These are phyloP conservation scores for Cotoneaster glaucophyllus DNA, from an alignment of 306 rosid genomes.

Conservation along the genomic window DNA sequence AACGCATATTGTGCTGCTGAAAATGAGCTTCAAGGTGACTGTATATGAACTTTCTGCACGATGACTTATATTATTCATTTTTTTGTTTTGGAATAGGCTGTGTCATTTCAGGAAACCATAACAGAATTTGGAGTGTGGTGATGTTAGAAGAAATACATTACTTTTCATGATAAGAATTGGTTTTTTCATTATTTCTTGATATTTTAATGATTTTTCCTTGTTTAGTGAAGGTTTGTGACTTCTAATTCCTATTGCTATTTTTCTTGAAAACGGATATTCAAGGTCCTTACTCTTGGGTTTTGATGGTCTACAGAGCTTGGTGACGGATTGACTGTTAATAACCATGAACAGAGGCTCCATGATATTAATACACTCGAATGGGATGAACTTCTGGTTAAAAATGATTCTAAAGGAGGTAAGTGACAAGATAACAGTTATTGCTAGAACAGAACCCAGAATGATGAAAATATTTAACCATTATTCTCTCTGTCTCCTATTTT, in stretches of 20 bases:
- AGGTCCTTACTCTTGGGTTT: conserved; percentile 18
- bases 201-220: background rate
- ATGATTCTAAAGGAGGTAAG: conserved; percentile 72
- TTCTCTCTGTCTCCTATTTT: conserved; percentile 15
- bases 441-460: conserved; percentile 5
- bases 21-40: conserved; percentile 36
- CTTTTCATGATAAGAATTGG: background rate
- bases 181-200: background rate
- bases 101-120: background rate
- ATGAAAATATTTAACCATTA: conserved; percentile 10
- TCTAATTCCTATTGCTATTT: conserved; percentile 5
- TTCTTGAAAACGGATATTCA: conserved; percentile 11
- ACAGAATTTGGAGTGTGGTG: conserved; percentile 1
- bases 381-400: conserved; percentile 77
- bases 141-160: conserved; percentile 9
- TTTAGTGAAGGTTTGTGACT: background rate
- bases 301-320: conserved; percentile 42
- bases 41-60: conserved; percentile 15
- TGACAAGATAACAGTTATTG: conserved; percentile 5
- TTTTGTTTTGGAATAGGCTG: background rate
- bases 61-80: background rate
- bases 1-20: conserved; percentile 40
- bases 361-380: conserved; percentile 98
- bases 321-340: conserved; percentile 33
- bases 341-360: conserved; percentile 61